These are phyloP conservation scores for Nakaseomyces sp. DNA, from an alignment of 1,139 yeast genomes.

Conservation along the genomic window DNA sequence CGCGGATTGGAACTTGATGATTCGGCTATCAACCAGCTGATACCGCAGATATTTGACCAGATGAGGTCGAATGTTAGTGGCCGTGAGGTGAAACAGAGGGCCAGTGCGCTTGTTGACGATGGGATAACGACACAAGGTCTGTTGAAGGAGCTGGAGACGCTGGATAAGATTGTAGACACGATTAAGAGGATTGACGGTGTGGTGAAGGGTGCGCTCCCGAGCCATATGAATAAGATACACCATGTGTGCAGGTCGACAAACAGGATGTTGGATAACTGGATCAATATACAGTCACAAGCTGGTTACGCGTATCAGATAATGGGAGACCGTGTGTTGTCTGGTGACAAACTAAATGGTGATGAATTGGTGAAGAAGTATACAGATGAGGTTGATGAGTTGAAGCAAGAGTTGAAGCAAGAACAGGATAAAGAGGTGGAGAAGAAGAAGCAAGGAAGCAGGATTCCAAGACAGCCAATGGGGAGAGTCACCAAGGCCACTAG, in stretches of 20 bases:
- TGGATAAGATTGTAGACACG: constrained; percentile 27
- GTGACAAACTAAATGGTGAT: constrained; percentile 15
- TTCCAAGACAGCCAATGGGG: constrained; percentile 1
- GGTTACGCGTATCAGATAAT: constrained; percentile 26
- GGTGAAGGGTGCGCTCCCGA: constrained; percentile 17
- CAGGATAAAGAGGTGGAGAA: constrained; percentile 8
- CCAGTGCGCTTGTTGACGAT: constrained; percentile 7
- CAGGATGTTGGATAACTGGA: constrained; percentile 27
- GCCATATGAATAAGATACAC: constrained; percentile 22
- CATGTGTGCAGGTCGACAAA: constrained; percentile 27
- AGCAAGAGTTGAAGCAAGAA: constrained; percentile 14
- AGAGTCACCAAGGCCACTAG: constrained; percentile 6
- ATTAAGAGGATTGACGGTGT: constrained; percentile 22
- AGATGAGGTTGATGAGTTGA: constrained; percentile 18
- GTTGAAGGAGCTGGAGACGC: constrained; percentile 23
- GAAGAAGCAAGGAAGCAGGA: too few species aligned
- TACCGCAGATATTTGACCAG: constrained; percentile 28
- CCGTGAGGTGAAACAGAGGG: neutral
- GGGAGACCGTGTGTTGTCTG: constrained; percentile 20
- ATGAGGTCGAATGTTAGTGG: constrained; percentile 23
- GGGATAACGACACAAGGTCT: constrained; percentile 26
- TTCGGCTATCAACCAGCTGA: constrained; percentile 21
- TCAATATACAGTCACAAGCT: constrained; percentile 29
- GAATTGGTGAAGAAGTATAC: constrained; percentile 10
- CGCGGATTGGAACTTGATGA: too few species aligned